Conservation (phyloP, 495 filamentous ascomycete genomes). For the Penicillium cataractarum region DNA sequence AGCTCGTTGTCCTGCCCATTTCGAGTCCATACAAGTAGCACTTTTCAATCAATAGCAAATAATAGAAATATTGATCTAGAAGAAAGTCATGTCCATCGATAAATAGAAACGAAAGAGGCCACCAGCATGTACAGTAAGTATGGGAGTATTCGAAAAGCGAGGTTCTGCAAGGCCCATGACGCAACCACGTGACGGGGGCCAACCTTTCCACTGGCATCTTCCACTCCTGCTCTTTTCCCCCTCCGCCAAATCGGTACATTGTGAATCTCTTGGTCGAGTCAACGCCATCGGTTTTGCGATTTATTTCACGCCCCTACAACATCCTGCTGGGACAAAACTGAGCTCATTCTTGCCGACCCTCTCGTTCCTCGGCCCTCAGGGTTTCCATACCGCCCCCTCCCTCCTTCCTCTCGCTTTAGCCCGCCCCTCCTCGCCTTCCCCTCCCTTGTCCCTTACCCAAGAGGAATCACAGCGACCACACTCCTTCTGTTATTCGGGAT, state of each 20-base stretch:
- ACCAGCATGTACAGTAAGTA: background rate
- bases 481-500: conserved; percentile 29
- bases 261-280: conserved; percentile 20
- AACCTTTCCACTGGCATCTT: conserved; percentile 32
- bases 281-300: conserved; percentile 20
- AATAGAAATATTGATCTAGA: background rate
- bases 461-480: conserved; percentile 27
- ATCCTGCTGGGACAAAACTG: conserved; percentile 5
- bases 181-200: conserved; percentile 47
- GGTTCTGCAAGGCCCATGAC: conserved; percentile 40
- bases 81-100: background rate
- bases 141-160: background rate
- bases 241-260: conserved; percentile 32
- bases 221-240: conserved; percentile 33
- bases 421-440: conserved; percentile 32
- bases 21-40: background rate
- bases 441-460: conserved; percentile 20
- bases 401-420: conserved; percentile 35
- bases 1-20: background rate
- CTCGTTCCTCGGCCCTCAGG: conserved; percentile 24
- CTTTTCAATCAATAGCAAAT: background rate
- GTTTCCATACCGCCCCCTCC: conserved; percentile 33
- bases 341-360: conserved; percentile 12
- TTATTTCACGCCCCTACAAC: conserved; percentile 9
- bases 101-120: background rate